Percentiles rank a stretch among this genome's conserved stretches.
phyloP scores from a whole-genome alignment of 768 basidiomycete genomes.

The Dioszegia crocea region DNA sequence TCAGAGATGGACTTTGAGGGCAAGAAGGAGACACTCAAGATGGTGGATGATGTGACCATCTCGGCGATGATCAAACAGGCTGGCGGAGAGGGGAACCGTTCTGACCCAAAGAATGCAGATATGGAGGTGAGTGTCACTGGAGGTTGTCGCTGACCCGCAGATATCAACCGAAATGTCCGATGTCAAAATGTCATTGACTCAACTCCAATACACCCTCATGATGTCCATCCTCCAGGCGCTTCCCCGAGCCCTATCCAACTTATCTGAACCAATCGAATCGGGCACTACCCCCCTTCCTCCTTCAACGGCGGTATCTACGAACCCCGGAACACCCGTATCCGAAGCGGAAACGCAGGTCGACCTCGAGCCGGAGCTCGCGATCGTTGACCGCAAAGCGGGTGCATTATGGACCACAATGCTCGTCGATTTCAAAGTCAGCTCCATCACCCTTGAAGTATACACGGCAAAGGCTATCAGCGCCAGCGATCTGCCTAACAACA shows the following conservation, averaged over 20 bases:
- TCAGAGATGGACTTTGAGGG: conserved; percentile 62
- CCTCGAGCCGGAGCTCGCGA: conserved; percentile 50
- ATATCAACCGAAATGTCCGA: conserved; percentile 42
- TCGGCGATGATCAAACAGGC: conserved; percentile 65
- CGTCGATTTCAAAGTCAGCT: conserved; percentile 64
- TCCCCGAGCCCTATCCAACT: conserved; percentile 54
- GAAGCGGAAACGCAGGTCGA: conserved; percentile 35
- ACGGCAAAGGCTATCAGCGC: conserved; percentile 62
- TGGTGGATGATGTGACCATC: conserved; percentile 86
- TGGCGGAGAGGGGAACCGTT: conserved; percentile 57
- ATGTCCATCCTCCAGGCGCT: conserved; percentile 55
- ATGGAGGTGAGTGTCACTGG: conserved; percentile 59
- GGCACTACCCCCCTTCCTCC: conserved; percentile 24
- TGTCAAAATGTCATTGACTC: conserved; percentile 32
- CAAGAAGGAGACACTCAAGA: conserved; percentile 62
- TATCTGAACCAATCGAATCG: conserved; percentile 36
- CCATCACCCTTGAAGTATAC: conserved; percentile 81
- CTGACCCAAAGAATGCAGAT: conserved; percentile 61
- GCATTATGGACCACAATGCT: conserved; percentile 65
- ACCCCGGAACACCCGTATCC: neutral
- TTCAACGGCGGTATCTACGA: conserved; percentile 8
- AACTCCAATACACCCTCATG: conserved; percentile 35
- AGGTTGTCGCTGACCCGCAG: conserved; percentile 17
- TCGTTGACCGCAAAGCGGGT: conserved; percentile 33
- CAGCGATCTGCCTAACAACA: conserved; percentile 64